Evolutionary conservation across 179 eudicot genomes (phyloP).

Genomic region (Amaranthus tricolor): DNA sequence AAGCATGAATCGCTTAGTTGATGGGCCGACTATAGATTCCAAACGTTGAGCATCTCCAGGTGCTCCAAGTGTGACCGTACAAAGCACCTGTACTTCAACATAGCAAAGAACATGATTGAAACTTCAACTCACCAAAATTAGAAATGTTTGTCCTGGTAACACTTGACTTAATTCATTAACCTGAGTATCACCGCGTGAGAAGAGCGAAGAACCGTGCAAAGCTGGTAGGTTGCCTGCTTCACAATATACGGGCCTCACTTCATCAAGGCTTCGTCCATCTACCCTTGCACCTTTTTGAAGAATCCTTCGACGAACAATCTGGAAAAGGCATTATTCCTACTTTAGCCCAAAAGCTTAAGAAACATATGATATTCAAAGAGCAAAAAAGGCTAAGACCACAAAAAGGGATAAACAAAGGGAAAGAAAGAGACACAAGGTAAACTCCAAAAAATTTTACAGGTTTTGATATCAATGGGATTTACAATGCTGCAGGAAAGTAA

Average conservation of each 20-base stretch:
- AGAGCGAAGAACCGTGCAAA: conserved; percentile 89
- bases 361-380: not conserved
- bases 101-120: conserved; percentile 10
- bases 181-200: conserved; percentile 97
- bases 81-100: conserved; percentile 61
- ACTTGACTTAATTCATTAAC: conserved; percentile 31
- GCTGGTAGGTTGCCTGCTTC: conserved; percentile 84
- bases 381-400: conserved; percentile 5
- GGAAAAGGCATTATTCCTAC: conserved; percentile 15
- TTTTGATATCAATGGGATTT: not conserved
- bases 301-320: conserved; percentile 90
- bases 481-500: not conserved
- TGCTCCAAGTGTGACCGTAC: conserved; percentile 97
- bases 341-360: not conserved
- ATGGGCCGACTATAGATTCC: conserved; percentile 79
- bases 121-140: not conserved
- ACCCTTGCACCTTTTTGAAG: conserved; percentile 73
- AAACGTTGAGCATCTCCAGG: conserved; percentile 90
- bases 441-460: not conserved
- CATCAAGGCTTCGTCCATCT: conserved; percentile 91
- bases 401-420: not conserved
- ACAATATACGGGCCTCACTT: conserved; percentile 89
- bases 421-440: not conserved
- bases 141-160: not conserved
- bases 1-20: conserved; percentile 91